phyloP scores from a whole-genome alignment of 1,284 basidiomycete genomes.

The Boletus subluridellus region DNA sequence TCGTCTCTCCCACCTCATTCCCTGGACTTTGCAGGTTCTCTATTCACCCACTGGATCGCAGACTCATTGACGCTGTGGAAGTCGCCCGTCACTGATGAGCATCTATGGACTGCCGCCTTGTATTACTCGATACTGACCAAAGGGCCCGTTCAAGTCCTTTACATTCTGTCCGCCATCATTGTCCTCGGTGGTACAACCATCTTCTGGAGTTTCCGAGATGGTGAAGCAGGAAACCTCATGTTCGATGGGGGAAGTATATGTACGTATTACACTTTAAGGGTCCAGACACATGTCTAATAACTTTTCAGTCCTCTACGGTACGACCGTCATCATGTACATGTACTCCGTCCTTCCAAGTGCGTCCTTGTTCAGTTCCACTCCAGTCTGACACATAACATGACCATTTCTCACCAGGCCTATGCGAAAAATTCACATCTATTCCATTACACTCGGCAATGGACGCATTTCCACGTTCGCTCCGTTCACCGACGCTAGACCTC shows the following conservation, averaged over 20 bases:
- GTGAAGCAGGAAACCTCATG: constrained; percentile 77
- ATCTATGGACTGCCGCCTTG: constrained; percentile 72
- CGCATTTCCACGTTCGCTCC: constrained; percentile 54
- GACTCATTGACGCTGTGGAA: constrained; percentile 83
- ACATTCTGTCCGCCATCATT: constrained; percentile 53
- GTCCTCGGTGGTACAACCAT: constrained; percentile 60
- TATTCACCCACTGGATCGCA: constrained; percentile 85
- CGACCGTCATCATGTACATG: constrained; percentile 63
- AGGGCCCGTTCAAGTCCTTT: constrained; percentile 53
- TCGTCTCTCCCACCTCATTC: not conserved
- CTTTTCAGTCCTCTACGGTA: constrained; percentile 64
- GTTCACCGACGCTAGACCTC: constrained; percentile 63
- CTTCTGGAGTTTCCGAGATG: constrained; percentile 71
- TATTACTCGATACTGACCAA: constrained; percentile 75
- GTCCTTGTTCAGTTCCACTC: constrained; percentile 32
- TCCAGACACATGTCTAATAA: not conserved
- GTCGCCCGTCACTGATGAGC: constrained; percentile 70
- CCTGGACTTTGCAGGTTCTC: constrained; percentile 47
- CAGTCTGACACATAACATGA: not conserved
- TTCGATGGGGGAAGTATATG: constrained; percentile 83
- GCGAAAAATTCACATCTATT: constrained; percentile 53
- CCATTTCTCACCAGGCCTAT: constrained; percentile 43
- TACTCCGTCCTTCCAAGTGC: constrained; percentile 72
- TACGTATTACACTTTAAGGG: constrained; percentile 36
- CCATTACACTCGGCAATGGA: constrained; percentile 45